A percentile compares a stretch with the other conserved stretches of the same genome.
Evolutionary conservation across 169 alveolate species (phyloP).

Genomic region (Cryptosporidium xiaoi): DNA sequence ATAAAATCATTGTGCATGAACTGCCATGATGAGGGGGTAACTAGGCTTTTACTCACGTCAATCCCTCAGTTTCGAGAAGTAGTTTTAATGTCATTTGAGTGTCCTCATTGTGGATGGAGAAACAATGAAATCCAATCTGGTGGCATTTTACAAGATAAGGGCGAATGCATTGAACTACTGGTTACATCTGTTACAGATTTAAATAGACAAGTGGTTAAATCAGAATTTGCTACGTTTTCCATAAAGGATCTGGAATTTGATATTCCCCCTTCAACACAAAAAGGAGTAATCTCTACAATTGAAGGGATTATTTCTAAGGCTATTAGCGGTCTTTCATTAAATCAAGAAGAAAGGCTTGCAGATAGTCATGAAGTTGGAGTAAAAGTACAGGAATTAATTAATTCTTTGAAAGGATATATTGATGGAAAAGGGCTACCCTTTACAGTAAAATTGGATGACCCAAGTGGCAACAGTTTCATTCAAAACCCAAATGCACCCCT

Average conservation of each 20-base stretch:
- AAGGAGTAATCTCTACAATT: slow-evolving; percentile 93
- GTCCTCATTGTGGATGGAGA: slow-evolving; percentile 92
- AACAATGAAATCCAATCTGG: slow-evolving; percentile 93
- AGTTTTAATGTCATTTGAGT: slow-evolving; percentile 91
- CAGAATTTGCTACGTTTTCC: slow-evolving; percentile 87
- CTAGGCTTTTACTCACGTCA: slow-evolving; percentile 86
- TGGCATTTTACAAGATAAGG: slow-evolving; percentile 92
- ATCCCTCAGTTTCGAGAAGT: slow-evolving; percentile 93
- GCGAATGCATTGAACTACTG: slow-evolving; percentile 85
- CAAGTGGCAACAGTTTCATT: slow-evolving; percentile 95
- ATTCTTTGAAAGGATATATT: slow-evolving; percentile 78
- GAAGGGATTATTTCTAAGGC: slow-evolving; percentile 88
- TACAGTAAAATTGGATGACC: slow-evolving; percentile 92
- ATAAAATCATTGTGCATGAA: slow-evolving; percentile 90
- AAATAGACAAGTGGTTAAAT: slow-evolving; percentile 91
- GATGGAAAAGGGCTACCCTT: slow-evolving; percentile 88
- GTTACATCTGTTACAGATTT: slow-evolving; percentile 85
- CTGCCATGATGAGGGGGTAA: slow-evolving; percentile 91
- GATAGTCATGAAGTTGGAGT: slow-evolving; percentile 81
- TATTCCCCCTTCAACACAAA: slow-evolving; percentile 91
- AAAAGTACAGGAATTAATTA: slow-evolving; percentile 83
- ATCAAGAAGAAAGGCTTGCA: slow-evolving; percentile 80
- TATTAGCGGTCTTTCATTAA: slow-evolving; percentile 80
- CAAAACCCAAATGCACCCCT: slow-evolving; percentile 84
- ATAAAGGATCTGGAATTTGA: slow-evolving; percentile 94